A percentile compares a stretch with the other conserved stretches of the same genome.
These are phyloP conservation scores for Lathyrus sativus DNA, from an alignment of 306 rosid species.

Conservation along the genomic window DNA sequence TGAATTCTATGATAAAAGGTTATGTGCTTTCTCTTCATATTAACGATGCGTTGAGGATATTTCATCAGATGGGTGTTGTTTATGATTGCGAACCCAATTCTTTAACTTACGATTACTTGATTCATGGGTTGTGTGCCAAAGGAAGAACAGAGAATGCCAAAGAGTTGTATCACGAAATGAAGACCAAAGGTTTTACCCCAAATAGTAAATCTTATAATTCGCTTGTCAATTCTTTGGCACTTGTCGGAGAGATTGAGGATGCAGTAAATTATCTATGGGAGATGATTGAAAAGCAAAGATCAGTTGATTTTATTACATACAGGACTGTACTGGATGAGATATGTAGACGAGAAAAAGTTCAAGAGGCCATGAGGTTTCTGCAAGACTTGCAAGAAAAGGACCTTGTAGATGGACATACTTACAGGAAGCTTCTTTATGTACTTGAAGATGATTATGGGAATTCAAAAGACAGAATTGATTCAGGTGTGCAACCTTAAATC, in stretches of 20 bases:
- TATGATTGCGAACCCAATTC: slow-evolving; percentile 77
- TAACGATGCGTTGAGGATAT: slow-evolving; percentile 81
- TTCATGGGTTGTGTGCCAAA: slow-evolving; percentile 91
- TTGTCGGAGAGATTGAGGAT: slow-evolving; percentile 73
- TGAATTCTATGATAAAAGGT: slow-evolving; percentile 87
- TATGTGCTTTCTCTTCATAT: slow-evolving; percentile 87
- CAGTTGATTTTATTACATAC: slow-evolving; percentile 78
- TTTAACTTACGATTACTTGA: slow-evolving; percentile 77
- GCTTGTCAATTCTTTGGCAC: slow-evolving; percentile 80
- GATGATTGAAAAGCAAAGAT: slow-evolving; percentile 67
- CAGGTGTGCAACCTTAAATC: slow-evolving; percentile 39
- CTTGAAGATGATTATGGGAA: slow-evolving; percentile 86
- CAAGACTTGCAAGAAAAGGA: slow-evolving; percentile 78
- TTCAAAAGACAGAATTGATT: slow-evolving; percentile 41
- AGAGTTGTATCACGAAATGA: slow-evolving; percentile 75
- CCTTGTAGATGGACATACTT: slow-evolving; percentile 67
- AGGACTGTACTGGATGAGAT: slow-evolving; percentile 79
- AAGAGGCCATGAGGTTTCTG: slow-evolving; percentile 67
- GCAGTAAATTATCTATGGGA: slow-evolving; percentile 79
- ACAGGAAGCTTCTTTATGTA: slow-evolving; percentile 69
- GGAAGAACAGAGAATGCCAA: slow-evolving; percentile 78
- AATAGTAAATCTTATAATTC: slow-evolving; percentile 82
- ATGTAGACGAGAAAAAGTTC: slow-evolving; percentile 66
- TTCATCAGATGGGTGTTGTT: slow-evolving; percentile 84
- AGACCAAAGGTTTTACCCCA: slow-evolving; percentile 63